phyloP scores from a whole-genome alignment of 495 filamentous ascomycete genomes.

The Podospora bellae-mahoneyi region DNA sequence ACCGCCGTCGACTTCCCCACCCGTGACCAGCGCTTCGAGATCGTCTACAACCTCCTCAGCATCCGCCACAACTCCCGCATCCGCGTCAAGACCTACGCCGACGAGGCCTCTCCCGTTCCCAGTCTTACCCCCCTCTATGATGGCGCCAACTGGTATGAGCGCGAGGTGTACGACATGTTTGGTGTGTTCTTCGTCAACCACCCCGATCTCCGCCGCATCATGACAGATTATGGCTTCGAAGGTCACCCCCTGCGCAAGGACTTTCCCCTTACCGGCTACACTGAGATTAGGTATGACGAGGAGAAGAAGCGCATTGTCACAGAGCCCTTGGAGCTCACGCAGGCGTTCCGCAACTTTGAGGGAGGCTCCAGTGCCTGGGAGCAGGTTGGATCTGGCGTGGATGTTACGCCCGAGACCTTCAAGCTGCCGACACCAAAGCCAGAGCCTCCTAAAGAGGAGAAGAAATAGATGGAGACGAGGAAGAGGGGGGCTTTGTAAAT shows the following conservation, averaged over 20 bases:
- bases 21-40: constrained; percentile 88
- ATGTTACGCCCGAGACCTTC: constrained; percentile 83
- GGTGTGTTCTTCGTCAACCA: constrained; percentile 95
- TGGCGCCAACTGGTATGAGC: constrained; percentile 98
- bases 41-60: constrained; percentile 96
- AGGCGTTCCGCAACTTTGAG: constrained; percentile 99
- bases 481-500: constrained; percentile 24
- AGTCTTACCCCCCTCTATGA: constrained; percentile 82
- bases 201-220: constrained; percentile 94
- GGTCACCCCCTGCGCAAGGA: constrained; percentile 97
- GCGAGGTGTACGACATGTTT: constrained; percentile 96
- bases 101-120: constrained; percentile 92
- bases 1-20: constrained; percentile 95
- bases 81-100: constrained; percentile 97
- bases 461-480: constrained; percentile 63
- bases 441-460: constrained; percentile 84
- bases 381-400: constrained; percentile 77
- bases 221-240: constrained; percentile 99
- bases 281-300: constrained; percentile 95
- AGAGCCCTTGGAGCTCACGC: constrained; percentile 93
- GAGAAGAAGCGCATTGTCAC: constrained; percentile 99
- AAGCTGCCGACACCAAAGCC: constrained; percentile 94
- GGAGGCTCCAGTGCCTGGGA: constrained; percentile 81
- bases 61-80: constrained; percentile 95
- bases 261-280: constrained; percentile 97